Evolutionary conservation across 192 early-diverging fungal species (phyloP).

Genomic region (Rhizoclosmatium sp.): DNA sequence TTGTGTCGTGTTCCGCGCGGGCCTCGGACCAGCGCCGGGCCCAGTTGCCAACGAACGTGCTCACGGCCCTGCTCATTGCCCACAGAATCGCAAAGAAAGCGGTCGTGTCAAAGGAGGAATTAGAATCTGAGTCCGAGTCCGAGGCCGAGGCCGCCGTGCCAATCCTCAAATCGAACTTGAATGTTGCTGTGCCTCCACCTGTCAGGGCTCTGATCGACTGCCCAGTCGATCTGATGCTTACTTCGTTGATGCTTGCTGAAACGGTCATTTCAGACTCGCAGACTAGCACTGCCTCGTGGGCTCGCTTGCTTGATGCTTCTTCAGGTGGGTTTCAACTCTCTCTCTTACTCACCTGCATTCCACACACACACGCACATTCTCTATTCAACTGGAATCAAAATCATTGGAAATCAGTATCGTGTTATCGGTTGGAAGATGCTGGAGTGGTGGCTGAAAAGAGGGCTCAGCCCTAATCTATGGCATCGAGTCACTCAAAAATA

Average conservation of each 20-base stretch:
- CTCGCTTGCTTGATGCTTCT: neutral
- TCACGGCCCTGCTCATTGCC: slow-evolving; percentile 7
- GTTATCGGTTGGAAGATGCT: too few relatives aligned
- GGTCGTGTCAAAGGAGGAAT: neutral
- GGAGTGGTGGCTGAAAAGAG: too few relatives aligned
- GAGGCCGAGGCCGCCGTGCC: neutral
- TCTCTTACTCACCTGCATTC: neutral
- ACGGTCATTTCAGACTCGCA: neutral
- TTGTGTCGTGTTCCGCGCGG: neutral
- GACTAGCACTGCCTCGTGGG: slow-evolving; percentile 21
- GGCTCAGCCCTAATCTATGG: too few relatives aligned
- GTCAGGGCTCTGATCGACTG: neutral
- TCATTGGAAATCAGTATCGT: too few relatives aligned
- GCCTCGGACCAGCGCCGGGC: neutral
- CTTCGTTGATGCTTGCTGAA: slow-evolving; percentile 14
- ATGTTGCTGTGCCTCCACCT: neutral
- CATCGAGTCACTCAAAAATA: too few relatives aligned
- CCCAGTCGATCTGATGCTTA: slow-evolving; percentile 3
- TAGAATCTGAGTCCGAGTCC: neutral
- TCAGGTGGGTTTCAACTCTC: neutral
- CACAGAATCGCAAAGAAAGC: neutral
- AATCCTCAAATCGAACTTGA: neutral
- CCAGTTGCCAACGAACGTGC: neutral
- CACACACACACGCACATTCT: neutral
- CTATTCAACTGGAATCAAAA: neutral